Percentiles rank a stretch among this genome's conserved stretches.
Evolutionary conservation across 805 yeast species (phyloP).

Genomic region (Ogataea glucozyma): DNA sequence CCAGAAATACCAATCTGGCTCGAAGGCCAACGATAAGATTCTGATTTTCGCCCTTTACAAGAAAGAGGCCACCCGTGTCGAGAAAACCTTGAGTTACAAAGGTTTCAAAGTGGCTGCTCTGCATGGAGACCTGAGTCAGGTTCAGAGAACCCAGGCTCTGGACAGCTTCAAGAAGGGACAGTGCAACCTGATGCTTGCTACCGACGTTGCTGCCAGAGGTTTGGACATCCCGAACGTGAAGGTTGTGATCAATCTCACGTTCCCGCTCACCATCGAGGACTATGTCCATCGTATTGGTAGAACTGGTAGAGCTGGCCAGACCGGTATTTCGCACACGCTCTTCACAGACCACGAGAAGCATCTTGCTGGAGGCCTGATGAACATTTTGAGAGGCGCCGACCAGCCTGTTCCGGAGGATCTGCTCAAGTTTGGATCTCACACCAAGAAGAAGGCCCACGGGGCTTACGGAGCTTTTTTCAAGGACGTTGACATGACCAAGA

Average conservation of each 20-base stretch:
- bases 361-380: conserved; percentile 89
- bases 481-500: conserved; percentile 81
- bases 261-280: conserved; percentile 95
- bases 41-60: conserved; percentile 92
- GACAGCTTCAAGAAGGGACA: conserved; percentile 81
- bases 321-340: conserved; percentile 92
- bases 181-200: conserved; percentile 79
- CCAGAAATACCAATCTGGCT: conserved; percentile 69
- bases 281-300: conserved; percentile 97
- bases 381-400: conserved; percentile 88
- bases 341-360: conserved; percentile 98
- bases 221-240: conserved; percentile 97
- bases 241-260: conserved; percentile 90
- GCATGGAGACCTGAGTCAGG: conserved; percentile 94
- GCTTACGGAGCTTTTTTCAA: conserved; percentile 98
- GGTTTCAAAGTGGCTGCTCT: conserved; percentile 88
- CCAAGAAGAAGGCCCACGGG: conserved; percentile 95
- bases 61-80: conserved; percentile 93
- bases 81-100: conserved; percentile 66
- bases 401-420: conserved; percentile 96
- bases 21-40: conserved; percentile 71
- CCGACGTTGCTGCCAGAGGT: conserved; percentile 98
- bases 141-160: conserved; percentile 86
- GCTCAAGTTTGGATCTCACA: conserved; percentile 94
- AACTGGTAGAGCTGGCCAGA: conserved; percentile 96